Base-by-base conservation (phyloP, 306 rosid genomes). In the Fagus sylvatica region DNA sequence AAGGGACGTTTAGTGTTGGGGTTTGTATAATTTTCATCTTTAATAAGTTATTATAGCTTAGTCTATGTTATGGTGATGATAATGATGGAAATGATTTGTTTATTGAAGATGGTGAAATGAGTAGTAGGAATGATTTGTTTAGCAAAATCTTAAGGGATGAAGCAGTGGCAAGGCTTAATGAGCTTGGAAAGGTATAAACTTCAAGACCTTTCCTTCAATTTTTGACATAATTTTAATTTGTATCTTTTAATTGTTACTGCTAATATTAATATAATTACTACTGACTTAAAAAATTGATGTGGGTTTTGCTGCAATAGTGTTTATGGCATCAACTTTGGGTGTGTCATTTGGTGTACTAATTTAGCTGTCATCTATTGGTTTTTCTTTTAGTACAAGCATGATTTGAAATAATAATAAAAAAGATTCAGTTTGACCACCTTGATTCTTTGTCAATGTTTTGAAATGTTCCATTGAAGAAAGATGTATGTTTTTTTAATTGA, bases 61-160 rank as follows among this genome's bases (percentile, higher is more conserved):
- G 28, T n/a, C 7, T n/a, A 7, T 13, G 13, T 39, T 39, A 1
- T 65, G 32, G 88, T 36, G 93, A 87, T 79, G 92, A 86, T 84
- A 87, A 77, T 78, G 85, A 80, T 69, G 74, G 80, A 75, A 86
- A 75, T 75, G 88, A 87, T 85, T 84, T 89, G 95, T 89, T 83
- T 76, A 85, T 81, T 28, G 81, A 87, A 85, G 71, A 65, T 65
- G 15, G 48, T 7, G 71, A 37, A 65, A 65, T 3, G 37, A 65
- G 32, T 48, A 12, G 48, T 8, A 71, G 74, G 65, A 71, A 34
- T 33, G 79, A 79, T 76, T 69, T 80, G 92, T 89, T 83, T 79
- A 86, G 84, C 17, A 80, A 89, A 84, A 89, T 91, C 82, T 88
- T 92, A 9, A 89, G 93, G 85, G 97, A 91, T 57, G 98, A 95